phyloP scores from a whole-genome alignment of 148 eudicot genomes.

The Limonium bicolor region DNA sequence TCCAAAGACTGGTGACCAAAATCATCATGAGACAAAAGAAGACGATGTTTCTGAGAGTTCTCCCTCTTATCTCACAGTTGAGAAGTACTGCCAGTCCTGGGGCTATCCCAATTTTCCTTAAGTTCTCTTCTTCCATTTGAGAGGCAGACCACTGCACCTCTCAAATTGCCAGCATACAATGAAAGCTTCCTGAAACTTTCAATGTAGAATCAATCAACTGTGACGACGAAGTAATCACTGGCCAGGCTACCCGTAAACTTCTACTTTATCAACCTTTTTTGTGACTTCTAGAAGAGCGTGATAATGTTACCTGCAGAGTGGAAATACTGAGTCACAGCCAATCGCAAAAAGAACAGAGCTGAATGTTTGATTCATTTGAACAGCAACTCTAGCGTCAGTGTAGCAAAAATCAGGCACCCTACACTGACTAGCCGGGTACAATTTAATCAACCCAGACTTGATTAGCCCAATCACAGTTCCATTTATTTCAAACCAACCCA shows the following conservation, averaged over 20 bases:
- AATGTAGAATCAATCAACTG: not conserved
- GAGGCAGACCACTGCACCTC: conserved; percentile 14
- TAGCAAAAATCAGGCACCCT: too few species aligned
- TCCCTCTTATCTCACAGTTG: conserved; percentile 36
- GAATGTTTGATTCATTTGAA: not conserved
- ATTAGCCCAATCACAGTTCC: too few species aligned
- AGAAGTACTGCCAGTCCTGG: conserved; percentile 72
- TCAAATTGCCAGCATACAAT: conserved; percentile 3
- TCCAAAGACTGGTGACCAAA: conserved; percentile 86
- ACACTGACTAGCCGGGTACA: too few species aligned
- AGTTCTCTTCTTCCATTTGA: conserved; percentile 63
- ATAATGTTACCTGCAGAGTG: not conserved
- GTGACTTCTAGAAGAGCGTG: conserved; percentile 26
- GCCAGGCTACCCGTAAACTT: conserved; percentile 15
- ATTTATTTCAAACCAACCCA: too few species aligned
- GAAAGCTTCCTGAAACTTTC: not conserved
- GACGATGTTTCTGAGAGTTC: conserved; percentile 41
- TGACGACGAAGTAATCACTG: conserved; percentile 55
- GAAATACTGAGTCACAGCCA: not conserved
- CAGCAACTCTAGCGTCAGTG: too few species aligned
- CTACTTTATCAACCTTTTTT: conserved; percentile 45
- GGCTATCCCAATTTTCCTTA: conserved; percentile 41
- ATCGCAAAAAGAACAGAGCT: not conserved
- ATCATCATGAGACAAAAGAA: conserved; percentile 62
- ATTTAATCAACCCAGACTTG: too few species aligned